Evolutionary conservation across 139 green algal species (phyloP).

Genomic region (Coccomyxa sp.): DNA sequence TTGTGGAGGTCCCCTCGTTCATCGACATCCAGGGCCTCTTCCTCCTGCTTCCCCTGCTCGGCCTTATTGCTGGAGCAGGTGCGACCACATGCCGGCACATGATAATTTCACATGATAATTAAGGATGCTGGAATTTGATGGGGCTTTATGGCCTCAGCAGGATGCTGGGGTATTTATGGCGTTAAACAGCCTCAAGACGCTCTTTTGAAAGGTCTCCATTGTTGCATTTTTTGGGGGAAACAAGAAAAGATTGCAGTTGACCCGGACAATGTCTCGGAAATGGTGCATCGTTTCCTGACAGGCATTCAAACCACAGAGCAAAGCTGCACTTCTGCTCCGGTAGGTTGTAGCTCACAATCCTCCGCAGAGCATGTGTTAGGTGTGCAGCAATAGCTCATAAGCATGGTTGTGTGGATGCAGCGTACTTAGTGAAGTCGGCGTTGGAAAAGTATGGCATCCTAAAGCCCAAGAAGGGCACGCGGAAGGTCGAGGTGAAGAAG

Average conservation of each 20-base stretch:
- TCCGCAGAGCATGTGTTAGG: neutral
- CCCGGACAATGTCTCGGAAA: too few species aligned
- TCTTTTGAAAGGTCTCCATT: neutral
- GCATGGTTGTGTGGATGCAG: neutral
- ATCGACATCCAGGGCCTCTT: slow-evolving; percentile 65
- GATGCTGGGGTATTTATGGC: neutral
- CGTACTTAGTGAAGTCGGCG: slow-evolving; percentile 16
- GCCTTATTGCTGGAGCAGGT: slow-evolving; percentile 37
- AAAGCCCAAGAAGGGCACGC: slow-evolving; percentile 15
- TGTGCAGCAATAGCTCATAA: neutral
- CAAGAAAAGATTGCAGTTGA: too few species aligned
- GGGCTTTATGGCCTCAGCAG: neutral
- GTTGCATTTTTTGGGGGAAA: too few species aligned
- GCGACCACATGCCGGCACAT: too few species aligned
- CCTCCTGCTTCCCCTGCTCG: slow-evolving; percentile 43
- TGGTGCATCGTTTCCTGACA: too few species aligned
- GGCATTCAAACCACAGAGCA: too few species aligned
- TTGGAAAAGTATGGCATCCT: slow-evolving; percentile 21
- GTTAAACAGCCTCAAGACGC: neutral
- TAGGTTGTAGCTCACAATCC: neutral
- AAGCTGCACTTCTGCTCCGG: neutral
- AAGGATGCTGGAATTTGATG: neutral
- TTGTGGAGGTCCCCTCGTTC: slow-evolving; percentile 47
- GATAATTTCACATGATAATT: neutral
- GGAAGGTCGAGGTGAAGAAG: slow-evolving; percentile 20